Evolutionary conservation across 2,329 filamentous ascomycete species (phyloP).

Genomic region (Bretziella fagacearum): DNA sequence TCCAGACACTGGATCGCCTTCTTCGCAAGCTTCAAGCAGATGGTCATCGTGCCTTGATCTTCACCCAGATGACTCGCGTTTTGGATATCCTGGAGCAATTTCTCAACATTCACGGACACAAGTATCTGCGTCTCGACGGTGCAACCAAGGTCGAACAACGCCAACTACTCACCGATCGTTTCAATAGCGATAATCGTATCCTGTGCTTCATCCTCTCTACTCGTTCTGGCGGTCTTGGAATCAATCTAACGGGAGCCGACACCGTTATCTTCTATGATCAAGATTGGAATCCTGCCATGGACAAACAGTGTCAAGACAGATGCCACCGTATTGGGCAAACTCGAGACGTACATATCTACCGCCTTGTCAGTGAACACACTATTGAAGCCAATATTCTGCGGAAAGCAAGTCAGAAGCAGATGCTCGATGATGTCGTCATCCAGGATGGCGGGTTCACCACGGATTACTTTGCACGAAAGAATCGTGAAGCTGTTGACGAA

Average conservation of each 20-base stretch:
- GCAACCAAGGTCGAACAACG: conserved; percentile 90
- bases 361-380: conserved; percentile 79
- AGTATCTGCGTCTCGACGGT: conserved; percentile 92
- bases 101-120: conserved; percentile 92
- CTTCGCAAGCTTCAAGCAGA: conserved; percentile 75
- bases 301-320: conserved; percentile 96
- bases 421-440: conserved; percentile 95
- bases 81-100: conserved; percentile 95
- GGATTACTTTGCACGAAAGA: conserved; percentile 74
- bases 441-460: conserved; percentile 97
- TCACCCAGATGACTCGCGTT: conserved; percentile 98
- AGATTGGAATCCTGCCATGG: conserved; percentile 99
- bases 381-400: conserved; percentile 96
- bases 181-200: conserved; percentile 88
- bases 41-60: conserved; percentile 87
- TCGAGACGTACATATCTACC: conserved; percentile 94
- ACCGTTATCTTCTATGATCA: conserved; percentile 98
- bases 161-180: conserved; percentile 86
- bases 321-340: conserved; percentile 96
- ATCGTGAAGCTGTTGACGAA: conserved; percentile 16
- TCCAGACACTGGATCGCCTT: conserved; percentile 75
- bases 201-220: conserved; percentile 91
- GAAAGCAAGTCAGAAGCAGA: conserved; percentile 92
- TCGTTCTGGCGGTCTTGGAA: conserved; percentile 81
- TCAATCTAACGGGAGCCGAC: conserved; percentile 92